These are phyloP conservation scores for Penicillium sp. DNA, from an alignment of 2,329 filamentous ascomycete genomes.

Conservation along the genomic window DNA sequence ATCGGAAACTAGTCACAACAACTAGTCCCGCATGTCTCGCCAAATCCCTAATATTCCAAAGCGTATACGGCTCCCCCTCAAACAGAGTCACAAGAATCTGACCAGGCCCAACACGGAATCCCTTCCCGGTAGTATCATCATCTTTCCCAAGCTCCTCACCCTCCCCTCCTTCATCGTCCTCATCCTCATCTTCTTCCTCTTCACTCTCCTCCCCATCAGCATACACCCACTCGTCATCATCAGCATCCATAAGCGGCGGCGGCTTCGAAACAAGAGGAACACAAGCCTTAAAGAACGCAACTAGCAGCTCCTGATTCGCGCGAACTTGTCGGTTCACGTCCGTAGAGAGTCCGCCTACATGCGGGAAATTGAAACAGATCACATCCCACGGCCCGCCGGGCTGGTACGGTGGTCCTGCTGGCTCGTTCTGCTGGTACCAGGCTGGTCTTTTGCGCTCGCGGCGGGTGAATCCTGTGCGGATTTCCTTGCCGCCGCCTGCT, in stretches of 20 bases:
- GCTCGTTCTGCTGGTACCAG: slow-evolving; percentile 23
- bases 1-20: slow-evolving; percentile 49
- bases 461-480: slow-evolving; percentile 43
- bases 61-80: slow-evolving; percentile 87
- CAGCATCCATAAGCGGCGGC: slow-evolving; percentile 20
- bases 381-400: slow-evolving; percentile 61
- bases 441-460: slow-evolving; percentile 33
- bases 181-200: slow-evolving; percentile 19
- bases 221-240: slow-evolving; percentile 27
- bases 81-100: slow-evolving; percentile 82
- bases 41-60: slow-evolving; percentile 92
- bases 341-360: slow-evolving; percentile 86
- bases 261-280: slow-evolving; percentile 42
- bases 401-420: slow-evolving; percentile 5
- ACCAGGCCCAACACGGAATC: slow-evolving; percentile 37
- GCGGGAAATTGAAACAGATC: slow-evolving; percentile 95
- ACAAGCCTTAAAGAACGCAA: slow-evolving; percentile 50
- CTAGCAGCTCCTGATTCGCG: slow-evolving; percentile 69
- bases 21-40: slow-evolving; percentile 64
- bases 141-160: slow-evolving; percentile 12
- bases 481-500: slow-evolving; percentile 42
- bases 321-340: slow-evolving; percentile 94
- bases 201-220: slow-evolving; percentile 22
- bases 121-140: slow-evolving; percentile 20
- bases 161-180: slow-evolving; percentile 16